A percentile compares a stretch with the other conserved stretches of the same genome.
These are phyloP conservation scores for Polyporus arcularius DNA, from an alignment of 768 basidiomycete species.

Conservation along the genomic window DNA sequence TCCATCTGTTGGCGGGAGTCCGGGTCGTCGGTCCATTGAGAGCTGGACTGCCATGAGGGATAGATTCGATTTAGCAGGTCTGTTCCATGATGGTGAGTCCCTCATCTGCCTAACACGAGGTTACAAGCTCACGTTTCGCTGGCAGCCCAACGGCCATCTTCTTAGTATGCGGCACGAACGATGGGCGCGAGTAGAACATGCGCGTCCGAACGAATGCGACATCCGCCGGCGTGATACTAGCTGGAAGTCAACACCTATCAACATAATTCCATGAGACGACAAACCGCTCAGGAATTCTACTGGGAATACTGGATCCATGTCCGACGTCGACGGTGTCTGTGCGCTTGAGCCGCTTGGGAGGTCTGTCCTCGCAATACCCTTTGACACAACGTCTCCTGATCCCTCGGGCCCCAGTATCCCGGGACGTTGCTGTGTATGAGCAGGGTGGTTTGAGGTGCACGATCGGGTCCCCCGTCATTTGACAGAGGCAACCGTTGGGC, in stretches of 20 bases:
- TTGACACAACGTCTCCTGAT: conserved; percentile 6
- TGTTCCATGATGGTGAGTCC: conserved; percentile 27
- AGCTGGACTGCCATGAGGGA: conserved; percentile 42
- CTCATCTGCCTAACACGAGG: background rate
- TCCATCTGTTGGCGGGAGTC: conserved; percentile 49
- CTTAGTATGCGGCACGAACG: conserved; percentile 48
- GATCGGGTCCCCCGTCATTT: conserved; percentile 76
- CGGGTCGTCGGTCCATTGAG: conserved; percentile 31
- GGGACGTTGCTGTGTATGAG: background rate
- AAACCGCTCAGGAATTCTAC: background rate
- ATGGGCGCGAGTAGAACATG: conserved; percentile 70
- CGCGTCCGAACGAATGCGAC: conserved; percentile 54
- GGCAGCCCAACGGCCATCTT: conserved; percentile 66
- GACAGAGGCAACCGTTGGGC: conserved; percentile 83
- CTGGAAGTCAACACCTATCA: background rate
- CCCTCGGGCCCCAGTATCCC: background rate
- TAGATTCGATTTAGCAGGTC: conserved; percentile 67
- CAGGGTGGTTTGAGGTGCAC: conserved; percentile 38
- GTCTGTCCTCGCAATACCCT: conserved; percentile 11
- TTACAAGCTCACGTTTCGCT: conserved; percentile 52
- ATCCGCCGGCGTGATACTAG: conserved; percentile 49
- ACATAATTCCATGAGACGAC: background rate
- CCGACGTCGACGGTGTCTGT: background rate
- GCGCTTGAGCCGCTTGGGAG: conserved; percentile 32
- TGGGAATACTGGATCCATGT: background rate